Evolutionary conservation across 2,329 filamentous ascomycete genomes (phyloP).

Genomic region (Raffaelea ambrosiae): DNA sequence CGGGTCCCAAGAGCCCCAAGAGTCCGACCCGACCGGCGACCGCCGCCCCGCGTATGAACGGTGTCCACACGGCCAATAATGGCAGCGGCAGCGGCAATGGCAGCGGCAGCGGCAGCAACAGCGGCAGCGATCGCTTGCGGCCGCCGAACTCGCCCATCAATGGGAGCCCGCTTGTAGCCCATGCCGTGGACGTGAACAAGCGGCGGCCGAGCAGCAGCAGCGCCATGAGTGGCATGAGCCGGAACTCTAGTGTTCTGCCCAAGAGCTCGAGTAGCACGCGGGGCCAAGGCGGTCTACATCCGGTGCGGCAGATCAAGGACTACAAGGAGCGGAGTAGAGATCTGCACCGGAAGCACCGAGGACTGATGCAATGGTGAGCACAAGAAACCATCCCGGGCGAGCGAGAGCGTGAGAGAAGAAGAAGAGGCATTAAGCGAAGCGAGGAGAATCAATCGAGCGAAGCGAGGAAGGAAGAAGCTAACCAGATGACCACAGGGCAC

Average conservation of each 20-base stretch:
- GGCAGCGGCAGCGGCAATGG: conserved; percentile 4
- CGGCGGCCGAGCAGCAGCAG: no score
- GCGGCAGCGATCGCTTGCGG: neutral
- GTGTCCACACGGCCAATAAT: no score
- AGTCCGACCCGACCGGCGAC: no score
- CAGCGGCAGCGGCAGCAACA: neutral
- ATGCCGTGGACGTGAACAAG: no score
- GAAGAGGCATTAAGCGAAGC: neutral
- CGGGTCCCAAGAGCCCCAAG: no score
- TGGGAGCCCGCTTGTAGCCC: no score
- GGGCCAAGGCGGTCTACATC: conserved; percentile 35
- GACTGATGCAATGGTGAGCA: conserved; percentile 77
- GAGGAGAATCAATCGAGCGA: neutral
- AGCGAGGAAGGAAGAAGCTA: neutral
- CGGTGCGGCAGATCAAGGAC: conserved; percentile 49
- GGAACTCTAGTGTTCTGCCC: neutral
- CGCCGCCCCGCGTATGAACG: no score
- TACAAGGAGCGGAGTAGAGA: conserved; percentile 62
- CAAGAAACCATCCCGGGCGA: neutral
- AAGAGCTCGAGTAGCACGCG: conserved; percentile 14
- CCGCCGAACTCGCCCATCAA: no score
- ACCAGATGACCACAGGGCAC: conserved; percentile 37
- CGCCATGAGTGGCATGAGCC: neutral
- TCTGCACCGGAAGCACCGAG: conserved; percentile 77
- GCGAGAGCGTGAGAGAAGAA: neutral